Evolutionary conservation across 2,329 filamentous ascomycete genomes (phyloP).

Genomic region (Trichophaea hybrida): DNA sequence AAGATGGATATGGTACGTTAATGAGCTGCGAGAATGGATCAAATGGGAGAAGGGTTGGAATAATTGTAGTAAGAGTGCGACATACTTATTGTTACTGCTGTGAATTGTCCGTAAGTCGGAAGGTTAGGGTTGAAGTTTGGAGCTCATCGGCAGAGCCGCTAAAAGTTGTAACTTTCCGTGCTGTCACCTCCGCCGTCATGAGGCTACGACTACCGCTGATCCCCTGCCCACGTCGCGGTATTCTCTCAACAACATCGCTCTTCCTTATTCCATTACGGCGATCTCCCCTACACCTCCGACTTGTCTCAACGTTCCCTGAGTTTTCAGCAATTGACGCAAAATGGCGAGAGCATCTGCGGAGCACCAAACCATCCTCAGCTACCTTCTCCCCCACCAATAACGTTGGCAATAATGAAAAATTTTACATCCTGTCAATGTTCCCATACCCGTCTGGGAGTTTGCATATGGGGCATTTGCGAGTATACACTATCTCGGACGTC

Average conservation of each 20-base stretch:
- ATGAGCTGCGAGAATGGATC: too few relatives aligned
- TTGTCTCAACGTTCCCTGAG: not conserved
- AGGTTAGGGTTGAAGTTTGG: too few relatives aligned
- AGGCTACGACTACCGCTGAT: not conserved
- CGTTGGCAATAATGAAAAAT: constrained; percentile 9
- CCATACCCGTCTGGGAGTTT: constrained; percentile 79
- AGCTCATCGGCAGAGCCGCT: too few relatives aligned
- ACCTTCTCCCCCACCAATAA: not conserved
- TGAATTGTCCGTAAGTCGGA: too few relatives aligned
- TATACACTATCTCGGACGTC: constrained; percentile 83
- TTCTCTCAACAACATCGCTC: not conserved
- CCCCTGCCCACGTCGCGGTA: not conserved
- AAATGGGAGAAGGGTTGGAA: too few relatives aligned
- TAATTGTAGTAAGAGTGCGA: too few relatives aligned
- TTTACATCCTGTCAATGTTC: constrained; percentile 79
- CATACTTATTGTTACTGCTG: too few relatives aligned
- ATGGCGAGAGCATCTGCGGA: constrained; percentile 35
- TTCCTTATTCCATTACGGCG: not conserved
- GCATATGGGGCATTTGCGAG: constrained; percentile 73
- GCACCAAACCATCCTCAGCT: not conserved
- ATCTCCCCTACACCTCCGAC: not conserved
- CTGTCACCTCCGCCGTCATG: not conserved
- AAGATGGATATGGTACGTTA: too few relatives aligned
- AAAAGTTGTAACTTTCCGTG: too few relatives aligned
- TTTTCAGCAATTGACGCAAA: constrained; percentile 38